Evolutionary conservation across 176 grass and related monocot genomes (phyloP), one percentile per base, ranked within the genome.

Genomic region (Rhipidocladum racemiflorum): DNA sequence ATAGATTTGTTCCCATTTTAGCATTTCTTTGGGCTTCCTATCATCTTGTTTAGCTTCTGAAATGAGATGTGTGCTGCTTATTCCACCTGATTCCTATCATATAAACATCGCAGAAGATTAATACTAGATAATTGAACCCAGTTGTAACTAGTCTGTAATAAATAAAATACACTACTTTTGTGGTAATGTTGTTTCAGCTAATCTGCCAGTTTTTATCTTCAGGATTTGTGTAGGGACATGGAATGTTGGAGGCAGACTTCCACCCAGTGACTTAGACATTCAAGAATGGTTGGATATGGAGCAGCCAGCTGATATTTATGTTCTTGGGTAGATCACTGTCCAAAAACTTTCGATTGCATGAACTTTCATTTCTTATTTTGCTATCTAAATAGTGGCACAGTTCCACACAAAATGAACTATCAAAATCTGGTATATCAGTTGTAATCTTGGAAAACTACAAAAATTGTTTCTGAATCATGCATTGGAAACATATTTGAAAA

Each of bases 251-350:
- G 96, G 92, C 25, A 90, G 70, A 79, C 16, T 90, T 89, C 96
- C 96, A 84, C 85, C 91, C 39, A 6, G 81, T 70, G 85, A 95
- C 40, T 88, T 99, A 54, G 76, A 95, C 80, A 92, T 99, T 79
- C 62, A 74, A 73, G 91, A 91, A 70, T 99, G 96, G 96, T 86
- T 95, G 60, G 89, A 95, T 88, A 93, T 90, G 89, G 89, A 89
- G 81, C 87, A 95, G 68, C 83, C 90, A 27, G 92, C 92, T 83
- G 96, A 99, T 82, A 93, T 98, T 84, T 99, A 99, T 88, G 87
- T 99, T 79, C 85, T 99, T 75, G 96, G 96, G 96, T 99, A 93
- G 82, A 48, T 79, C 42, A 43, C 10, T 68, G 12, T 18, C 18
- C 17, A 53, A 43, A 43, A 5, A 8, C 49, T 21, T 85, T 8